Conservation (phyloP, 306 rosid genomes). For the Prunus mume region DNA sequence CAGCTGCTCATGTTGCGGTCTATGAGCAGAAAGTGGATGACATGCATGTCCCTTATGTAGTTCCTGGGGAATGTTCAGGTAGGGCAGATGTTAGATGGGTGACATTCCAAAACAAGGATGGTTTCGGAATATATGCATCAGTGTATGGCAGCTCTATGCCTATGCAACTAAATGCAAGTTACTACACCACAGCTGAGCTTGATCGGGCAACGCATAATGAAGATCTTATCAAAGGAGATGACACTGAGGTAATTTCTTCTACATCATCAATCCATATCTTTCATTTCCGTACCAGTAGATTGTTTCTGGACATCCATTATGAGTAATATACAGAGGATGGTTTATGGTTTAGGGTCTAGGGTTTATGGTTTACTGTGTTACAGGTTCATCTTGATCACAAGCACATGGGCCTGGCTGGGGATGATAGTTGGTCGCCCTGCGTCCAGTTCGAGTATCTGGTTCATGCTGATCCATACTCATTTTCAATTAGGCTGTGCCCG, state of each 20-base stretch:
- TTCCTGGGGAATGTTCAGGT: slow-evolving; percentile 87
- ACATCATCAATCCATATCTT: background rate
- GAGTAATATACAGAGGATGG: background rate
- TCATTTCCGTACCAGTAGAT: background rate
- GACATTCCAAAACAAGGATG: slow-evolving; percentile 62
- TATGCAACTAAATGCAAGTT: slow-evolving; percentile 92
- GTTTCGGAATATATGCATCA: slow-evolving; percentile 85
- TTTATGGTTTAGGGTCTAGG: background rate
- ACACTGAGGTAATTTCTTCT: slow-evolving; percentile 61
- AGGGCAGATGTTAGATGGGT: slow-evolving; percentile 95
- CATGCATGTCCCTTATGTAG: slow-evolving; percentile 89
- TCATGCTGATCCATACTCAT: slow-evolving; percentile 56
- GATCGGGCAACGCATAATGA: slow-evolving; percentile 70
- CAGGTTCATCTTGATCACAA: slow-evolving; percentile 94
- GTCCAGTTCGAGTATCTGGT: slow-evolving; percentile 63
- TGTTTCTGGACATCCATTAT: background rate
- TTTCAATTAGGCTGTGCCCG: slow-evolving; percentile 63
- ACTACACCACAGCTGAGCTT: slow-evolving; percentile 69
- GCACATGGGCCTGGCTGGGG: slow-evolving; percentile 97
- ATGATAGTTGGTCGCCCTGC: slow-evolving; percentile 92
- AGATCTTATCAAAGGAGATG: slow-evolving; percentile 69
- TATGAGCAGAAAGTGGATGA: slow-evolving; percentile 61
- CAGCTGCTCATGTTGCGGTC: slow-evolving; percentile 70
- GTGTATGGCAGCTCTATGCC: slow-evolving; percentile 71
- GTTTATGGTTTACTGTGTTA: slow-evolving; percentile 17